Evolutionary conservation across 768 basidiomycete species (phyloP), one percentile per base, ranked within the genome.

Genomic region (Trametes punicea): DNA sequence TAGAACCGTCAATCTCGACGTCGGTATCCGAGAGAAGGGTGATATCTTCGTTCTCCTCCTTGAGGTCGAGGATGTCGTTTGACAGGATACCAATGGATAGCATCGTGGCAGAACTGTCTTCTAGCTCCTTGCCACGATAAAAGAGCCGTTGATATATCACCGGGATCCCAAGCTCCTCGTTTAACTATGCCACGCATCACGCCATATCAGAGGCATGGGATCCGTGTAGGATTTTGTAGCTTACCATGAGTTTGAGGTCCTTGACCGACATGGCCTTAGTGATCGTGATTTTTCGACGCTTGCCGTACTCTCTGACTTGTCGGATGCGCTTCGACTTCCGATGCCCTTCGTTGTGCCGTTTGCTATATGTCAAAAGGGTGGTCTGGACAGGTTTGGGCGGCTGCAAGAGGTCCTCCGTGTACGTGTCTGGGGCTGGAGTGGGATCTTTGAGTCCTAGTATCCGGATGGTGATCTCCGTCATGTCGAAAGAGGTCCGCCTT

Each of bases 91-190:
- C 82, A 27, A 88, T 72, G 0, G 83, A 82, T 6, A 73, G 79
- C 53, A 79, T 72, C 0, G 75, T 77, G 26, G 69, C 67, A 23
- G 75, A 55, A 64, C 81, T 89, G 67, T 89, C 85, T 3, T 79
- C 73, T 1, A 93, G 76, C 70, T 91, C 90, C 33, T 71, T 69
- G 0, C 77, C 81, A 34, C 77, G 73, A 65, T 83, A 77, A 64
- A 81, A 87, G 23, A 93, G 70, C 46, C 84, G 79, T 66, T 93
- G 91, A 57, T 80, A 86, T 52, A 92, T 88, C 9, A 86, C 85
- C 31, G 90, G 86, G 54, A 92, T 84, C 34, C 74, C 75, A 49
- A 85, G 72, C 40, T 78, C 75, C 26, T 81, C 78, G 42, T 86
- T 82, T 39, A 90, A 65, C 90, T 91, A 30, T 20, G 27, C 9